Conservation (phyloP, 768 basidiomycete species). For the Astraeus odoratus region DNA sequence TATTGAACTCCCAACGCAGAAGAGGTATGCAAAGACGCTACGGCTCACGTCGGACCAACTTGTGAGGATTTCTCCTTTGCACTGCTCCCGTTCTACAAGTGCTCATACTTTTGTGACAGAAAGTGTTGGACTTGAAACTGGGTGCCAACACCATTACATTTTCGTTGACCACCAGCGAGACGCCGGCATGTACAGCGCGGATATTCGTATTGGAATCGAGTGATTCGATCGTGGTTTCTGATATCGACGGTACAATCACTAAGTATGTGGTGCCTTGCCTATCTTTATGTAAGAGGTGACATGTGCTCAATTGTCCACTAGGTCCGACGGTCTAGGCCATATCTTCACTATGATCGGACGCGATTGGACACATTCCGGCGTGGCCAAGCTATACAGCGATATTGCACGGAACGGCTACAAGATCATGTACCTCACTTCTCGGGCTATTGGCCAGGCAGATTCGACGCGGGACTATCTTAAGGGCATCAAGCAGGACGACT, state of each 20-base stretch:
- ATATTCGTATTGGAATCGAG: conserved; percentile 96
- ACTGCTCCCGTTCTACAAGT: background rate
- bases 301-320: conserved; percentile 22
- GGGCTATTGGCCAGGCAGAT: conserved; percentile 97
- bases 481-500: conserved; percentile 92
- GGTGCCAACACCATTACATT: conserved; percentile 93
- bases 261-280: conserved; percentile 49
- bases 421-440: conserved; percentile 94
- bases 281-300: background rate
- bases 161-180: conserved; percentile 78
- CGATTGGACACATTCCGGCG: conserved; percentile 97
- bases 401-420: conserved; percentile 95
- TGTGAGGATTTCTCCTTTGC: conserved; percentile 36
- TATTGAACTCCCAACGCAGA: conserved; percentile 16
- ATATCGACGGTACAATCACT: conserved; percentile 98
- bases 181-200: conserved; percentile 79
- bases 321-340: conserved; percentile 94
- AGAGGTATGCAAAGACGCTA: conserved; percentile 85
- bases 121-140: conserved; percentile 74
- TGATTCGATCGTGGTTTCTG: conserved; percentile 87
- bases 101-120: conserved; percentile 37
- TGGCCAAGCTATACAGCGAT: conserved; percentile 95
- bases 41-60: conserved; percentile 92
- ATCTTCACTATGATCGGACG: conserved; percentile 97
- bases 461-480: conserved; percentile 92